phyloP scores from a whole-genome alignment of 768 basidiomycete species.

The Paxillus rubicundulus region DNA sequence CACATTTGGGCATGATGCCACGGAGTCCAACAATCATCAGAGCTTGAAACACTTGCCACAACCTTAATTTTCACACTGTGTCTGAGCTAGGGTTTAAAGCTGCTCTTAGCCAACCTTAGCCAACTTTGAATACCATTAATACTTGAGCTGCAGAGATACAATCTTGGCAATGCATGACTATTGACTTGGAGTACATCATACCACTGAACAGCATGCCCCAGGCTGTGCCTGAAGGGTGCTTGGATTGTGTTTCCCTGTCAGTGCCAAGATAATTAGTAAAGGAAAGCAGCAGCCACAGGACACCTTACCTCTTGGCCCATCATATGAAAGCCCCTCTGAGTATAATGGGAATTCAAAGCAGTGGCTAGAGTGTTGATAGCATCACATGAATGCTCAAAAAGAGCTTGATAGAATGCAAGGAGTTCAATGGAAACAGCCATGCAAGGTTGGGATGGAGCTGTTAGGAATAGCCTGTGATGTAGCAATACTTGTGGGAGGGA shows the following conservation, averaged over 20 bases:
- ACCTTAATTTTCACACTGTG: no score
- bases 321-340: slow-evolving; percentile 13
- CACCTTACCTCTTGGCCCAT: slow-evolving; percentile 2
- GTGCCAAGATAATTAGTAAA: not conserved
- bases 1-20: no score
- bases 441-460: slow-evolving; percentile 20
- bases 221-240: slow-evolving; percentile 32
- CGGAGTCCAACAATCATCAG: no score
- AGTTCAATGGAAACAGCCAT: slow-evolving; percentile 26
- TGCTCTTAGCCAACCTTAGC: no score
- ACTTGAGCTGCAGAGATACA: no score
- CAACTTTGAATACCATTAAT: no score
- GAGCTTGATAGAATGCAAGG: slow-evolving; percentile 30
- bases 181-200: slow-evolving; percentile 19
- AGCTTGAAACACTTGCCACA: no score
- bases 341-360: slow-evolving; percentile 1
- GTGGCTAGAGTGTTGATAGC: slow-evolving; percentile 9
- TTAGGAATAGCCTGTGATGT: slow-evolving; percentile 33
- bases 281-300: slow-evolving; percentile 10
- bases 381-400: slow-evolving; percentile 39
- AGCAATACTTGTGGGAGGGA: slow-evolving; percentile 22
- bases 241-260: slow-evolving; percentile 20
- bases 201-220: slow-evolving; percentile 30
- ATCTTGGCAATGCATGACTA: not conserved
- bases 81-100: no score